Conservation (phyloP, 106 monocot species). For the Narthecium ossifragum region DNA sequence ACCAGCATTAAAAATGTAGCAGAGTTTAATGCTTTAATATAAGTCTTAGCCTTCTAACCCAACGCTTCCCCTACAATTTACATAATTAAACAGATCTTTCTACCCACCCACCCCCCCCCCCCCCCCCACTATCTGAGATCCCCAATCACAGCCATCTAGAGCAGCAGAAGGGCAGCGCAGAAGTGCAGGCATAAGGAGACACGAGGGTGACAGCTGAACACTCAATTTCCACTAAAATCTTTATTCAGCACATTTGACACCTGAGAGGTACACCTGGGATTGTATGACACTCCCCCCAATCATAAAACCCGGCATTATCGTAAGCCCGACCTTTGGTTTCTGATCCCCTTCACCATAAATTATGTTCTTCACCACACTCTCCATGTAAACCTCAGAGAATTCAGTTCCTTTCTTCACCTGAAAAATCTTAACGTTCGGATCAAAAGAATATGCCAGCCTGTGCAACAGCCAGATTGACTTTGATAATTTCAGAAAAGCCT, state of each 20-base stretch:
- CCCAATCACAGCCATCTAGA: too few relatives aligned
- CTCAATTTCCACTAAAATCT: too few relatives aligned
- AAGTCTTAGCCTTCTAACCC: too few relatives aligned
- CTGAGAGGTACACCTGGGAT: constrained; percentile 60
- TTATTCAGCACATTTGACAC: constrained; percentile 48
- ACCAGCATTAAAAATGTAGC: too few relatives aligned
- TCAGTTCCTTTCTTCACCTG: constrained; percentile 55
- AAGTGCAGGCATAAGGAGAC: too few relatives aligned
- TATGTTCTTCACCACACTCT: constrained; percentile 54
- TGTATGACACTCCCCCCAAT: constrained; percentile 57
- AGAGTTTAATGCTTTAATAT: too few relatives aligned
- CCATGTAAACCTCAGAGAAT: constrained; percentile 75
- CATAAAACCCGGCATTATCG: constrained; percentile 89
- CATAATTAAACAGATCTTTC: too few relatives aligned
- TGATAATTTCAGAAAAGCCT: constrained; percentile 71
- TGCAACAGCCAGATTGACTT: constrained; percentile 78
- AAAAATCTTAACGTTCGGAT: constrained; percentile 60
- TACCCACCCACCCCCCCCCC: too few relatives aligned
- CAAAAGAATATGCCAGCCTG: constrained; percentile 67
- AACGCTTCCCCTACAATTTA: too few relatives aligned
- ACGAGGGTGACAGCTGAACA: too few relatives aligned
- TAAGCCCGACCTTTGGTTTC: constrained; percentile 59
- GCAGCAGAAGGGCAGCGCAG: too few relatives aligned
- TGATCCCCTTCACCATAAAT: constrained; percentile 22
- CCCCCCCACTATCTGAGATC: too few relatives aligned